These are phyloP conservation scores for Saitozyma podzolica DNA, from an alignment of 768 basidiomycete species.

Conservation along the genomic window DNA sequence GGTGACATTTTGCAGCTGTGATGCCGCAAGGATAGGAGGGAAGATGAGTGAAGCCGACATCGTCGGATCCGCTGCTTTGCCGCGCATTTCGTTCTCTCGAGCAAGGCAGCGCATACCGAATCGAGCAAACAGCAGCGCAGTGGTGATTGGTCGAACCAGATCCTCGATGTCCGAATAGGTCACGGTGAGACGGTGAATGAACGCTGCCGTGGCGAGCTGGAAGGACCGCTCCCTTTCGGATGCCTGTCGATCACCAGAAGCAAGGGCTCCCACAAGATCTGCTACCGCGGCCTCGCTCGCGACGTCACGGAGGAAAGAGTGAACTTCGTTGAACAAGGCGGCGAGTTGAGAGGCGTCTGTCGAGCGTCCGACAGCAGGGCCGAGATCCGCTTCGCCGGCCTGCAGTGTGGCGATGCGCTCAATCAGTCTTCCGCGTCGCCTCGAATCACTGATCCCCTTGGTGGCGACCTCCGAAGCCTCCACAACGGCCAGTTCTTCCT, in stretches of 20 bases:
- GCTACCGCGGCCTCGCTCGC: slow-evolving; percentile 61
- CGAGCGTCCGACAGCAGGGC: slow-evolving; percentile 17
- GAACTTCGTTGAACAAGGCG: slow-evolving; percentile 58
- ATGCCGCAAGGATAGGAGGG: slow-evolving; percentile 2
- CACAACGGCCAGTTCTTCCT: slow-evolving; percentile 36
- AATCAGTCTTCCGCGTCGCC: slow-evolving; percentile 3
- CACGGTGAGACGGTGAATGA: slow-evolving; percentile 68
- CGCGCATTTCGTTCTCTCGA: slow-evolving; percentile 14
- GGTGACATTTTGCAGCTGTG: background rate
- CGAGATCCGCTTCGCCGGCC: slow-evolving; percentile 17
- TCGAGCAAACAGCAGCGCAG: slow-evolving; percentile 66
- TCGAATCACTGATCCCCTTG: slow-evolving; percentile 40
- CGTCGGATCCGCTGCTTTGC: background rate
- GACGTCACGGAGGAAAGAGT: slow-evolving; percentile 68
- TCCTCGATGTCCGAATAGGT: slow-evolving; percentile 73
- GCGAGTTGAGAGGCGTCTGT: slow-evolving; percentile 40
- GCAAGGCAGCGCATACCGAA: slow-evolving; percentile 68
- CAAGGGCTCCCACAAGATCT: slow-evolving; percentile 54
- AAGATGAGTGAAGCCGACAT: background rate
- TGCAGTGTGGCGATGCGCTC: slow-evolving; percentile 7
- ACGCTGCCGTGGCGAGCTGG: slow-evolving; percentile 76
- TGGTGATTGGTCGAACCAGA: slow-evolving; percentile 65
- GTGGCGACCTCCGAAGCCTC: slow-evolving; percentile 24
- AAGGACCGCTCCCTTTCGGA: slow-evolving; percentile 65
- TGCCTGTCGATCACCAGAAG: slow-evolving; percentile 21